Conservation (phyloP, 331 rosid species). For the Quercus lobata region DNA sequence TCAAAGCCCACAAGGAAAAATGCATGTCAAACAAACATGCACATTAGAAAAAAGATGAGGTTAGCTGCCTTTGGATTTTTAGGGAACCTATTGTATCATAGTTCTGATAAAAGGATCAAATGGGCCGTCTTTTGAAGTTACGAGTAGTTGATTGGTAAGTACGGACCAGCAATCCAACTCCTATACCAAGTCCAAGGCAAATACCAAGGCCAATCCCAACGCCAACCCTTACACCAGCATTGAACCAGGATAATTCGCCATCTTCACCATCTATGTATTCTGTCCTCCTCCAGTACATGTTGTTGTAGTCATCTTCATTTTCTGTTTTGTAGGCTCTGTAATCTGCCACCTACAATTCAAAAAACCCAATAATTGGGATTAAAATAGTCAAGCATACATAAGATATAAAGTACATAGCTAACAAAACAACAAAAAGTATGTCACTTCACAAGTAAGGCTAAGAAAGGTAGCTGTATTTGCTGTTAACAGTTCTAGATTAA, state of each 20-base stretch:
- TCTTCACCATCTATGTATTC: constrained; percentile 62
- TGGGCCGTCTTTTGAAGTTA: constrained; percentile 52
- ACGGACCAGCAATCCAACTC: constrained; percentile 68
- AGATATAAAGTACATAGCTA: neutral
- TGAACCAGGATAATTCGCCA: constrained; percentile 78
- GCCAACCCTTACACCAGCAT: constrained; percentile 83
- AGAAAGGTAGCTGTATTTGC: neutral
- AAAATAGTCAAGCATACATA: neutral
- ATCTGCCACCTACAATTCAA: constrained; percentile 38
- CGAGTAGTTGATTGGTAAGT: constrained; percentile 78
- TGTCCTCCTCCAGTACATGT: constrained; percentile 54
- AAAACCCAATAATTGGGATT: neutral
- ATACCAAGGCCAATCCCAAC: constrained; percentile 89
- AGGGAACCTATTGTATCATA: neutral
- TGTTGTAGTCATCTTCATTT: constrained; percentile 49
- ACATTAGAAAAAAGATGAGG: neutral
- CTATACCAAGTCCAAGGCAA: constrained; percentile 84
- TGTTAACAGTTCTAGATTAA: neutral
- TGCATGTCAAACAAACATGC: constrained; percentile 3
- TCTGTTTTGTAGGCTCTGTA: constrained; percentile 53
- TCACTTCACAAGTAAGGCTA: neutral
- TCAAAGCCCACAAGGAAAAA: constrained; percentile 17
- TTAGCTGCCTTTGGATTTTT: constrained; percentile 19
- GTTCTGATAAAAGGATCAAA: constrained; percentile 24
- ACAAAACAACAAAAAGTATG: neutral